Percentiles rank a stretch among this genome's conserved stretches.
phyloP scores from a whole-genome alignment of 371 early-diverging fungal genomes.

The Actinomucor elegans region DNA sequence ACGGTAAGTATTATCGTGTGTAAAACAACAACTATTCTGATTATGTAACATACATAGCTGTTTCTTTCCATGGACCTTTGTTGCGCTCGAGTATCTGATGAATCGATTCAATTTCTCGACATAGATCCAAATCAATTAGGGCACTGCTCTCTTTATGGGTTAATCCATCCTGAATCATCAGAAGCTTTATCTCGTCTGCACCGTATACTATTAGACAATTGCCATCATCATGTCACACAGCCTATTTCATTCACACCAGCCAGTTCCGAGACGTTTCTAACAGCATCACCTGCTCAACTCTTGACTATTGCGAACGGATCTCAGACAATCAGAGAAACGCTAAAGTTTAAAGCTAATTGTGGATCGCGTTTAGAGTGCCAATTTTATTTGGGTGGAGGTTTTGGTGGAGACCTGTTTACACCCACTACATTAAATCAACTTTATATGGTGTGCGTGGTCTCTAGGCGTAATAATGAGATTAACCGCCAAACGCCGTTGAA shows the following conservation, averaged over 20 bases:
- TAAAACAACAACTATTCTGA: neutral
- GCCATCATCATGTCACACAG: slow-evolving; percentile 13
- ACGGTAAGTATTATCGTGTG: slow-evolving; percentile 3
- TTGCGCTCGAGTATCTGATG: slow-evolving; percentile 22
- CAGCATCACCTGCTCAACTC: slow-evolving; percentile 11
- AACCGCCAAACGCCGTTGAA: neutral
- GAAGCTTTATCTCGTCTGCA: slow-evolving; percentile 14
- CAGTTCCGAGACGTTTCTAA: slow-evolving; percentile 14
- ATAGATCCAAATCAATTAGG: slow-evolving; percentile 16
- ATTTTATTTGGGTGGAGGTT: slow-evolving; percentile 23
- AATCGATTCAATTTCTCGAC: slow-evolving; percentile 15
- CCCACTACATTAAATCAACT: slow-evolving; percentile 3
- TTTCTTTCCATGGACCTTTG: slow-evolving; percentile 24
- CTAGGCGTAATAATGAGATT: neutral
- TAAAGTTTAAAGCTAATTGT: slow-evolving; percentile 19
- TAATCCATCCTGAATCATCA: slow-evolving; percentile 16
- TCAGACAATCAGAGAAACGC: slow-evolving; percentile 15
- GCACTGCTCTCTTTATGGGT: slow-evolving; percentile 20
- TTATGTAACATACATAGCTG: slow-evolving; percentile 1
- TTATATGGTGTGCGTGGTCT: slow-evolving; percentile 19
- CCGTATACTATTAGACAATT: slow-evolving; percentile 14
- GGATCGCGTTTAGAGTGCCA: slow-evolving; percentile 6
- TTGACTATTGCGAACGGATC: slow-evolving; percentile 24
- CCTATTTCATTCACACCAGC: slow-evolving; percentile 14
- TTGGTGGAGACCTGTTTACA: slow-evolving; percentile 21